Evolutionary conservation across 2,329 filamentous ascomycete genomes (phyloP).

Genomic region (Venturia effusa): DNA sequence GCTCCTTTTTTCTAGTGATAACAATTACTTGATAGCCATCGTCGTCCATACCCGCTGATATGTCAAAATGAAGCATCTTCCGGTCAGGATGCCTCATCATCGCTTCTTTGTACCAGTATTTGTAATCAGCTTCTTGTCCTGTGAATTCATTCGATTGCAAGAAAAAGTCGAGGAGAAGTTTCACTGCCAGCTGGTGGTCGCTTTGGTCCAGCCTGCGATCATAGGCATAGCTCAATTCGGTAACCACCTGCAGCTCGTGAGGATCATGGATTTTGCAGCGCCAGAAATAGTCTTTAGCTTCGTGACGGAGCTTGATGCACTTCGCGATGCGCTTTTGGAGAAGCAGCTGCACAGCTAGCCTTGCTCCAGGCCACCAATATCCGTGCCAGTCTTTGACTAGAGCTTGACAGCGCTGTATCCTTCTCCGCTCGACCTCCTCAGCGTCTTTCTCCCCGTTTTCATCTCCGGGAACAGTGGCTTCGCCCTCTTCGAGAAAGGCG

Average conservation of each 20-base stretch:
- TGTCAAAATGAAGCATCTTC: not conserved
- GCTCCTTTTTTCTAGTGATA: not conserved
- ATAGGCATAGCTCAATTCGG: not conserved
- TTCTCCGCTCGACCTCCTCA: not conserved
- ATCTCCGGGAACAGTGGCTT: not conserved
- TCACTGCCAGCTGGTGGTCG: not conserved
- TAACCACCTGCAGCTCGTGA: not conserved
- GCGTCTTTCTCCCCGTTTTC: not conserved
- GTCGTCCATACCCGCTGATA: not conserved
- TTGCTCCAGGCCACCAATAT: conserved; percentile 2
- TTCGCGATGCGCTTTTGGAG: not conserved
- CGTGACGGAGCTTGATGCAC: not conserved
- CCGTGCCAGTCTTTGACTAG: not conserved
- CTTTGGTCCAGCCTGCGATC: not conserved
- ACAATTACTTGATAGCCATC: not conserved
- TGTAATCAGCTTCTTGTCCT: not conserved
- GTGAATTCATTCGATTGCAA: not conserved
- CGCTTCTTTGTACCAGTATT: not conserved
- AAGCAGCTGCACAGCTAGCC: not conserved
- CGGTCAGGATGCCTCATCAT: not conserved
- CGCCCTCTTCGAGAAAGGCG: not conserved
- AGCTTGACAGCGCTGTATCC: not conserved
- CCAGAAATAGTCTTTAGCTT: not conserved
- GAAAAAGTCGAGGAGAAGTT: not conserved
- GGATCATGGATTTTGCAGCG: not conserved